A percentile compares a stretch with the other conserved stretches of the same genome.
Evolutionary conservation across 176 grass and related monocot genomes (phyloP).

Genomic region (Echinochloa phyllopogon): DNA sequence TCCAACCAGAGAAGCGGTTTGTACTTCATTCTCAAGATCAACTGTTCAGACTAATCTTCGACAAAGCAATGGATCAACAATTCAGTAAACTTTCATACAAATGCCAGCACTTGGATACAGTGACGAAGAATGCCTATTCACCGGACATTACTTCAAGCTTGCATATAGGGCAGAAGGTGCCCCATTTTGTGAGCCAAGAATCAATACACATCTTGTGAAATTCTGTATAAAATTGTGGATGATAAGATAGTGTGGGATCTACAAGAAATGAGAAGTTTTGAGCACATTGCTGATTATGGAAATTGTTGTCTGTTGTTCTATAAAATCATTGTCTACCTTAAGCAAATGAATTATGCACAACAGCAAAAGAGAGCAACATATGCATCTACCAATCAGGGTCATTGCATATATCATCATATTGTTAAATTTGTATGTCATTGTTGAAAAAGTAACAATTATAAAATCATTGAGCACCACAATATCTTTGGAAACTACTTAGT

Average conservation of each 20-base stretch:
- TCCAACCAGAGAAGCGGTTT: not conserved
- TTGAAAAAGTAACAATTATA: slow-evolving; percentile 7
- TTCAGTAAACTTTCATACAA: slow-evolving; percentile 18
- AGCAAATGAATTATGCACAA: slow-evolving; percentile 11
- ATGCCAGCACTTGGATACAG: not conserved
- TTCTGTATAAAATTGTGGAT: slow-evolving; percentile 45
- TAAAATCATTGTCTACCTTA: slow-evolving; percentile 4
- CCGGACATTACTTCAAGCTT: slow-evolving; percentile 62
- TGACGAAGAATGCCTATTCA: slow-evolving; percentile 36
- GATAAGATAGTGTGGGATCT: not conserved
- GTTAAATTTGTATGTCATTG: not conserved
- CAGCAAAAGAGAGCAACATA: slow-evolving; percentile 4
- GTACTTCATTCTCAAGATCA: not conserved
- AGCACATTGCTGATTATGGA: not conserved
- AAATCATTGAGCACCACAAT: not conserved
- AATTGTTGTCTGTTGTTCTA: not conserved
- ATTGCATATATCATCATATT: not conserved
- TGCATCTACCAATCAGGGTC: not conserved
- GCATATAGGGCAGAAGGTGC: slow-evolving; percentile 84
- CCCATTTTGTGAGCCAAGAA: slow-evolving; percentile 87
- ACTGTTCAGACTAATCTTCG: slow-evolving; percentile 11
- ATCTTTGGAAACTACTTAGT: not conserved
- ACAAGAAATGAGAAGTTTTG: slow-evolving; percentile 12
- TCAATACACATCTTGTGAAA: slow-evolving; percentile 81
- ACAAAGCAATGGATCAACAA: not conserved